Base-by-base conservation (phyloP, 1,284 basidiomycete species). In the Rhodotorula sp. region DNA sequence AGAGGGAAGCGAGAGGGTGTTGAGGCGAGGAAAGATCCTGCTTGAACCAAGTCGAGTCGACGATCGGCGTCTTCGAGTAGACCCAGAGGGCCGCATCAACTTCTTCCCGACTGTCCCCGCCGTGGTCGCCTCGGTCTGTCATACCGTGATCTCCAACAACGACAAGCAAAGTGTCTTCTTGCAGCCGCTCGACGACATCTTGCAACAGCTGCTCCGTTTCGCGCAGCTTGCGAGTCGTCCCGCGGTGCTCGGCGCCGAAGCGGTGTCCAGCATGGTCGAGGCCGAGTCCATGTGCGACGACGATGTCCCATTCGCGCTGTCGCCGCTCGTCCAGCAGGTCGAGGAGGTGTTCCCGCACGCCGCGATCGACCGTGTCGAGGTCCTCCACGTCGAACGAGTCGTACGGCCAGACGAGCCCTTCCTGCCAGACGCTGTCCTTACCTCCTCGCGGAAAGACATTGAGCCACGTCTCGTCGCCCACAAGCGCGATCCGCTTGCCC, bases 301-400 rank as follows among this genome's bases (percentile, higher is more conserved):
- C 83, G 65, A 98, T 86, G 77, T 93, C 89, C 89, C 90, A 91
- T 0, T 86, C 72, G 20, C 84, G 40, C 34, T 64, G 64, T 3
- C 57, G 47, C 71, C 82, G 57, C 81, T 81, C 16, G 65, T 76
- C 62, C 10, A 98, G 84, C 20, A 94, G 86, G 0, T 91, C 90
- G 74, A 93, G 87, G n/a, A 99, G 84, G 76, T 92, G 87, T 20
- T 82, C 77, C 53, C 89, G 87, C 65, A 99, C 94, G 15, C 95
- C 94, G 61, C 89, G 84, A 78, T 99, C 96, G 48, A 99, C 96
- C 0, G 92, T 91, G 78, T 99, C 92, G 24, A 99, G 84, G 79
- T 99, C 96, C 80, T 98, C 95, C 68, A 99, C 95, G 80, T 99
- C 95, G 85, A 99, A 99, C 1, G 93, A 97, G 80, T 97, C 94